Conservation (phyloP, 2,329 filamentous ascomycete genomes). For the Arthrobotrys musiformis region DNA sequence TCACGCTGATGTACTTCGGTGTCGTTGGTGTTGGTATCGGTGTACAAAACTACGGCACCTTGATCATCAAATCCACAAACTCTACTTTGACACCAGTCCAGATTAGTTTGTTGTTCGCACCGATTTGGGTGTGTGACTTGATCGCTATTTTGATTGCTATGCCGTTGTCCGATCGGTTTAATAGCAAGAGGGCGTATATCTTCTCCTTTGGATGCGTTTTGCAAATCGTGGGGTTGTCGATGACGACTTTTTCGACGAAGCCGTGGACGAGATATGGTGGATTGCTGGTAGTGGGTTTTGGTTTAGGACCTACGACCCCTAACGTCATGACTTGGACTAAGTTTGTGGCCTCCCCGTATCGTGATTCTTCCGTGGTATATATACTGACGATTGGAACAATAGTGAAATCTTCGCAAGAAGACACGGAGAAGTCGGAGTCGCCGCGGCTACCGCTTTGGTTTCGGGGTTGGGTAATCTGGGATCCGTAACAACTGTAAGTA, state of each 20-base stretch:
- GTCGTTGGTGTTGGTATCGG: constrained; percentile 93
- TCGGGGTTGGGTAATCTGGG: constrained; percentile 88
- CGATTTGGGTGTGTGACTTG: constrained; percentile 91
- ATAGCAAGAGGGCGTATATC: constrained; percentile 80
- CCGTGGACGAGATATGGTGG: constrained; percentile 86
- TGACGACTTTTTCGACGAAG: constrained; percentile 77
- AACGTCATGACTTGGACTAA: constrained; percentile 95
- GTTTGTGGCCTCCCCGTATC: constrained; percentile 17
- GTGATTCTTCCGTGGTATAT: not conserved
- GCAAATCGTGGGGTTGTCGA: constrained; percentile 83
- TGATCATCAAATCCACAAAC: constrained; percentile 85
- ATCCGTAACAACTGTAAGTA: constrained; percentile 74
- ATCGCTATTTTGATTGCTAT: constrained; percentile 87
- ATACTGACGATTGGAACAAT: not conserved
- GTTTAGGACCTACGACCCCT: constrained; percentile 87
- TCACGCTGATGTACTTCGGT: constrained; percentile 92
- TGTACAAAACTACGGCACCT: constrained; percentile 85
- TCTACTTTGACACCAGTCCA: constrained; percentile 77
- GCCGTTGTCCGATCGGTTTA: constrained; percentile 86
- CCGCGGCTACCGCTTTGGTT: constrained; percentile 84
- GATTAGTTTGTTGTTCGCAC: constrained; percentile 84
- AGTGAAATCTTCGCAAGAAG: constrained; percentile 85
- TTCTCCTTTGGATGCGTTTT: constrained; percentile 80
- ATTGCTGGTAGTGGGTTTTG: constrained; percentile 89
- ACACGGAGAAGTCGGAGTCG: constrained; percentile 90